A percentile compares a stretch with the other conserved stretches of the same genome.
These are phyloP conservation scores for Erythrobasidium hasegawianum DNA, from an alignment of 1,284 basidiomycete species.

Conservation along the genomic window DNA sequence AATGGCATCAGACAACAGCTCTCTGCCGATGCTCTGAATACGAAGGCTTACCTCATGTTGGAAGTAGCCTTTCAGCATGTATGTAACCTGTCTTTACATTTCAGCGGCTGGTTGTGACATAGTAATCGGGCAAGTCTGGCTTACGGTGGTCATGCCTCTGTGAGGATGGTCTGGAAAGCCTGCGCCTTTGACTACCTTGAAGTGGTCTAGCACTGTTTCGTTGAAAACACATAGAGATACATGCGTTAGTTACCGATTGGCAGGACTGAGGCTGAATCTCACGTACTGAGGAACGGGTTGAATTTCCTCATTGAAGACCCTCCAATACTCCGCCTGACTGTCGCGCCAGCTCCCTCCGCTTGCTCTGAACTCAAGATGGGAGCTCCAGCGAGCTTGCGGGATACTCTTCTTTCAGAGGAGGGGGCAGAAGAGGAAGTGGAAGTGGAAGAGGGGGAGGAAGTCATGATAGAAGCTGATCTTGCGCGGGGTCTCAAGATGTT, in stretches of 20 bases:
- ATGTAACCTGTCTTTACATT: constrained; percentile 55
- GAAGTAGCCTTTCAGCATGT: constrained; percentile 80
- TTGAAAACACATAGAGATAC: constrained; percentile 12
- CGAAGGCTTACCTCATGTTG: constrained; percentile 61
- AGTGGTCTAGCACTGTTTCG: constrained; percentile 41
- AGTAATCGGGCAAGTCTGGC: too few relatives aligned
- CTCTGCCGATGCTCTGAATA: too few relatives aligned
- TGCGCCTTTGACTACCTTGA: constrained; percentile 55
- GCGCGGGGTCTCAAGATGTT: neutral
- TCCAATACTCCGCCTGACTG: constrained; percentile 86
- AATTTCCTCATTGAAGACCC: constrained; percentile 69
- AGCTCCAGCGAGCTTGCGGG: constrained; percentile 64
- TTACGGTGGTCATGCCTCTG: constrained; percentile 68
- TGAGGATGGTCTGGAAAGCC: constrained; percentile 74
- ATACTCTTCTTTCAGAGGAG: constrained; percentile 42
- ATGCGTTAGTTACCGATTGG: neutral
- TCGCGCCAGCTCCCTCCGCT: constrained; percentile 80
- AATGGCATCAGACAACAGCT: too few relatives aligned
- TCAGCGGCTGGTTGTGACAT: too few relatives aligned
- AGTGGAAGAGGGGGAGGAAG: neutral
- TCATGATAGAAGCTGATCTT: neutral
- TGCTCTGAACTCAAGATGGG: constrained; percentile 70
- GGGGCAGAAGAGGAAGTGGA: constrained; percentile 38
- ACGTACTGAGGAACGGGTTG: constrained; percentile 70
- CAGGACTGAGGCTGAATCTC: constrained; percentile 50